Base-by-base conservation (phyloP, 352 stramenopile genomes). In the Globisporangium parvum region DNA sequence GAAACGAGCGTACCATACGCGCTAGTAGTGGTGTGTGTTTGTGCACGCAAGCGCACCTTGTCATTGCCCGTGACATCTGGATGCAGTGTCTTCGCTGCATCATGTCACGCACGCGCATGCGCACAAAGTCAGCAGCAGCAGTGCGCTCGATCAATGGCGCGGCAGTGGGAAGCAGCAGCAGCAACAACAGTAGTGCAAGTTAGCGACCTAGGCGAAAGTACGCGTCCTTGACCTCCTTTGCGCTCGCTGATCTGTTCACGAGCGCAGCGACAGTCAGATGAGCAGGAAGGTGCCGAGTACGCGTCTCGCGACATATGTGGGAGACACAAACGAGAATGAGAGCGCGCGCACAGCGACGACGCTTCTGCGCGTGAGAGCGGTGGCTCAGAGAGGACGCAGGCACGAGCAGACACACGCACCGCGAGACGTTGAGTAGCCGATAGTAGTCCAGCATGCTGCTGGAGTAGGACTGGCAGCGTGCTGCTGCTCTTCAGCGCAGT, bases 41-140 rank as follows among this genome's bases (percentile, higher is more conserved):
- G 51, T 18, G 6, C 26, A n/a, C n/a, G n/a, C n/a, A 18, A 21
- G 45, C 60, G 26, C 28, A 80, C 74, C 53, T 69, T 53, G 46
- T 94, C 85, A 56, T 92, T 91, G 48, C 79, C 80, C 1, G 80
- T 94, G 35, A 88, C 82, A 52, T 94, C 85, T n/a, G 85, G 85
- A 80, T 93, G 85, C 57, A 94, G 69, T 24, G 75, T 74, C 63
- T 91, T 91, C 47, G 85, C 84, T 86, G 55, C 11, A 20, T 60
- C n/a, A n/a, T n/a, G n/a, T n/a, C n/a, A n/a, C n/a, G 41, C 10
- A 45, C 18, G 1, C 3, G 26, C 10, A 48, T 8, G 58, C 0
- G 52, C 33, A 37, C 15, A 47, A 5, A 3, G 20, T 41, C 18
- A 2, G 15, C 23, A 44, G n/a, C 28, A 17, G 10, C 20, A 40